Evolutionary conservation across 441 rosid genomes (phyloP).

Genomic region (Capsella rubella): DNA sequence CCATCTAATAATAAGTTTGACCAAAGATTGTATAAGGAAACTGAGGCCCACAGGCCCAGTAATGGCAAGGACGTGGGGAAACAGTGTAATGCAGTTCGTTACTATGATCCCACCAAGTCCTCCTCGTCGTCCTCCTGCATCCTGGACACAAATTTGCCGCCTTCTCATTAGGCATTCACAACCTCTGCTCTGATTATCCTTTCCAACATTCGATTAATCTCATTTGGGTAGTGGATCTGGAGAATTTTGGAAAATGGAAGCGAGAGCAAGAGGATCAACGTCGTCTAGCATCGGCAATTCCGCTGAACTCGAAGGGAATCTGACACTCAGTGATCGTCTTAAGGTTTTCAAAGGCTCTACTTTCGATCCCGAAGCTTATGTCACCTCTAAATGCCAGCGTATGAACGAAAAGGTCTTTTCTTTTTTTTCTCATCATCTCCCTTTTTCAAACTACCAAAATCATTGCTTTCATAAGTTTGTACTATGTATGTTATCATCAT

Average conservation of each 20-base stretch:
- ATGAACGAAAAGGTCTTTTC: slow-evolving; percentile 77
- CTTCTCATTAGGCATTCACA: slow-evolving; percentile 27
- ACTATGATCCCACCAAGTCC: too few relatives aligned
- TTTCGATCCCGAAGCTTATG: slow-evolving; percentile 67
- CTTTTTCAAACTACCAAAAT: background rate
- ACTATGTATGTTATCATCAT: background rate
- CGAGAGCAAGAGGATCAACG: slow-evolving; percentile 37
- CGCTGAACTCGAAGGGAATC: slow-evolving; percentile 60
- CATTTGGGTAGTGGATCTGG: background rate
- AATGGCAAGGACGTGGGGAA: too few relatives aligned
- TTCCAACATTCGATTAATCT: background rate
- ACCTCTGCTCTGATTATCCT: background rate
- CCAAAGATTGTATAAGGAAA: too few relatives aligned
- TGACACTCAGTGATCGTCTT: slow-evolving; percentile 69
- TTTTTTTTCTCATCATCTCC: background rate
- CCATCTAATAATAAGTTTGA: too few relatives aligned
- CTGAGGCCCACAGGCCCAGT: too few relatives aligned
- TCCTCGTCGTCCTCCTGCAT: too few relatives aligned
- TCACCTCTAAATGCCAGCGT: slow-evolving; percentile 69
- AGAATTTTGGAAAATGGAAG: slow-evolving; percentile 23
- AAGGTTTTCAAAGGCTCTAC: slow-evolving; percentile 71
- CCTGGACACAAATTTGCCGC: slow-evolving; percentile 33
- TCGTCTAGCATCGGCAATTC: slow-evolving; percentile 67
- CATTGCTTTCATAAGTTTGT: background rate
- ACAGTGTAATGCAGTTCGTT: too few relatives aligned